Base-by-base conservation (phyloP, 345 rosid genomes). In the Hypericum androsaemum region DNA sequence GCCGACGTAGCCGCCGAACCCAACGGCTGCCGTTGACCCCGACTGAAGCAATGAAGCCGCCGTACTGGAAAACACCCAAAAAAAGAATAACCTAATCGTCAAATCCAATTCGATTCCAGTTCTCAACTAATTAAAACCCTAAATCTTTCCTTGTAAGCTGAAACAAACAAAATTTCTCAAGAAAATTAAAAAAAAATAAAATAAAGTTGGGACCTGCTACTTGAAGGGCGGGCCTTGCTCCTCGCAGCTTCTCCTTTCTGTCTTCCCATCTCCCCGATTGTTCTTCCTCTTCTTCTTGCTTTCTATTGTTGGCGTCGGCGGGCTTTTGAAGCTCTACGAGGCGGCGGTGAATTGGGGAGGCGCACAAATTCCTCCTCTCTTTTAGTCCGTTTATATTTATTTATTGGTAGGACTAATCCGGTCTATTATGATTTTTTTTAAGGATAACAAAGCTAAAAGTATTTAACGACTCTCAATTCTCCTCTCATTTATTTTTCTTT, bases 1-100 rank as follows among this genome's bases (percentile, higher is more conserved):
- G 37, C 97, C 97, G 0, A 80, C 77, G 52, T 80, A 89, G 52
- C 95, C 97, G 12, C 97, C 97, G 55, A 89, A 89, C 58, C 97
- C 97, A 5, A 76, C 81, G 7, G 80, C 64, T 2, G 84, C 79
- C 6, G 86, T 60, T 37, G 94, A 80, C 45, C 67, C 74, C 47
- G 89, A 71, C 14, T 95, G 77, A 68, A 86, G 67, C 12, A 81
- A 61, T 54, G 94, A 80, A 60, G 95, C 94, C 14, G 97, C 97
- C 13, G 77, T 73, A 59, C 95, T 85, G 64, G 7, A 57, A 61
- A 13, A 15, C 36, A 8, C 3, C 37, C 5, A 12, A 15, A 48
- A 47, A 42, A 37, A 22, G 32, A 22, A 4, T 22, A 22, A 22
- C 1, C 32, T 4, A 22, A 22, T 22, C 32, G 32, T 22, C 32